Base-by-base conservation (phyloP, 495 filamentous ascomycete species). In the Parathielavia appendiculata region DNA sequence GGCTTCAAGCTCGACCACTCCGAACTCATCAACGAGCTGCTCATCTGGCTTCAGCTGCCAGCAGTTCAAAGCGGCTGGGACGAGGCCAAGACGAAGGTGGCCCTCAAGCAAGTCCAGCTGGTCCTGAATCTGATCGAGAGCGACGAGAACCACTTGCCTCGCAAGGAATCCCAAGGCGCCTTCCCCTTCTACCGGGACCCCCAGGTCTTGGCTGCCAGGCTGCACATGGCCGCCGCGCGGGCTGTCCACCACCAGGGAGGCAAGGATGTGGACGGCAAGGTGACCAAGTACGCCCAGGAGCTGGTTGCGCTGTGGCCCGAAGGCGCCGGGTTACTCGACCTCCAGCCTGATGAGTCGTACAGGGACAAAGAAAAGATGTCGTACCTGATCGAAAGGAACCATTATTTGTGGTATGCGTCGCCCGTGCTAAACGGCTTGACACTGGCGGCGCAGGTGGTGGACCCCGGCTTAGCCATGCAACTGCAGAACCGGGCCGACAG, bases 101-200 rank as follows among this genome's bases (percentile, higher is more conserved):
- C 79, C 1, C 62, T 82, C 5, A 63, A 64, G 20, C 67, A 79
- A 64, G 75, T 77, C 0, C 75, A 81, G 62, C 69, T 78, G 60
- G 67, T 83, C 10, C 59, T 81, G 23, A 71, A 74, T 12, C 41
- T 83, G 44, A 73, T 87, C 65, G 77, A 87, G 58, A 61, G n/a
- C 34, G 57, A 75, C 0, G 57, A 75, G 22, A 66, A 63, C 9
- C 81, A 83, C 58, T 36, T 57, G 54, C 65, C 53, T 4, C 49
- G 22, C 35, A 19, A 61, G 12, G 53, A 56, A 17, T 11, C 57
- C 9, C 0, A 16, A 26, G 11, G 19, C 50, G 39, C 23, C 11
- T 57, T 57, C 32, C 68, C 71, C 16, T 64, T 74, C 20, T 36
- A 62, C 61, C 63, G 66, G 1, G 74, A 79, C 63, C 76, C 76